These are phyloP conservation scores for Aspergillus hiratsukae DNA, from an alignment of 2,329 filamentous ascomycete species.

Conservation along the genomic window DNA sequence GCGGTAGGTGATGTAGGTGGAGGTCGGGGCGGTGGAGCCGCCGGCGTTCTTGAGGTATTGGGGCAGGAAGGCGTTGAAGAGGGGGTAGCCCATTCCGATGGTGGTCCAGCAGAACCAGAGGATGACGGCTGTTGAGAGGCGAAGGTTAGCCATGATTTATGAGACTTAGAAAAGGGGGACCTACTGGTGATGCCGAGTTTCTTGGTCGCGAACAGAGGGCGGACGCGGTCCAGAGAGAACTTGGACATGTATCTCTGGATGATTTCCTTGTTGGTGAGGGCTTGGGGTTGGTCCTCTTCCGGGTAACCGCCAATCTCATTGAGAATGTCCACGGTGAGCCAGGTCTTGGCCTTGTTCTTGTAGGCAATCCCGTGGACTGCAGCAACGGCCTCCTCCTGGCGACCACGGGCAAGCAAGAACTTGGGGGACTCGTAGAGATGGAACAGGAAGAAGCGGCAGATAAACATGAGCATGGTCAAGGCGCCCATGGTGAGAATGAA, in stretches of 20 bases:
- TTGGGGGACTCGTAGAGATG: slow-evolving; percentile 82
- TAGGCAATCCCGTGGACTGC: slow-evolving; percentile 74
- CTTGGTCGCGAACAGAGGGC: slow-evolving; percentile 55
- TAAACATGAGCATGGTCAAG: slow-evolving; percentile 71
- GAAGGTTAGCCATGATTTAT: slow-evolving; percentile 32
- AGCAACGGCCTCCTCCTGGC: slow-evolving; percentile 72
- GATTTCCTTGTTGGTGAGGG: slow-evolving; percentile 45
- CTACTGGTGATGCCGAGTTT: slow-evolving; percentile 46
- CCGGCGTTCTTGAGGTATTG: slow-evolving; percentile 68
- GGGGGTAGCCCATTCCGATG: slow-evolving; percentile 80
- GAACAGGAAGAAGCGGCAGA: slow-evolving; percentile 74
- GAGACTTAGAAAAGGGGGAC: slow-evolving; percentile 20
- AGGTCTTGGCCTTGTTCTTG: slow-evolving; percentile 64
- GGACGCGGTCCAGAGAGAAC: slow-evolving; percentile 64
- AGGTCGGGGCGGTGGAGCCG: slow-evolving; percentile 27
- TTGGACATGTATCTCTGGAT: slow-evolving; percentile 57
- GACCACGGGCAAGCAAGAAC: slow-evolving; percentile 70
- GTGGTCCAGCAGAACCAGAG: slow-evolving; percentile 78
- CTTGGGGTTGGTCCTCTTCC: slow-evolving; percentile 36
- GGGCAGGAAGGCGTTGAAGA: slow-evolving; percentile 88
- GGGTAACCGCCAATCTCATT: slow-evolving; percentile 51
- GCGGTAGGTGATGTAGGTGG: slow-evolving; percentile 55
- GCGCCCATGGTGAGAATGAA: slow-evolving; percentile 68
- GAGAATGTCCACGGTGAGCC: slow-evolving; percentile 69
- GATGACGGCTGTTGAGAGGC: slow-evolving; percentile 49